Percentiles rank a stretch among this genome's conserved stretches.
Conservation (phyloP, 805 yeast genomes). For the Lipomyces lipofer region DNA sequence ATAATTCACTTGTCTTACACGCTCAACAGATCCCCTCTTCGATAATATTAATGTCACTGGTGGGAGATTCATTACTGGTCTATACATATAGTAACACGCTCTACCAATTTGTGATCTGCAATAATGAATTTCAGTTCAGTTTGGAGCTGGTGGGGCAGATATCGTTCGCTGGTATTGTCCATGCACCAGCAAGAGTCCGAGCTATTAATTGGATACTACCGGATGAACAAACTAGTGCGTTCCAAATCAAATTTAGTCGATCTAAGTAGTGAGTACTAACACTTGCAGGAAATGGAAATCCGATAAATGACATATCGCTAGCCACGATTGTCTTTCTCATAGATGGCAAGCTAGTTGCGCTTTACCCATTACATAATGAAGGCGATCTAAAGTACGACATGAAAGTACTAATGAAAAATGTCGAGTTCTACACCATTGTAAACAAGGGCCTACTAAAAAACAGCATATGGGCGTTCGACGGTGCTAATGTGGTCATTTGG, state of each 20-base stretch:
- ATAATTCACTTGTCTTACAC: constrained; percentile 39
- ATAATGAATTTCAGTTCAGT: constrained; percentile 26
- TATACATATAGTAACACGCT: constrained; percentile 39
- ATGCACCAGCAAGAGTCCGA: constrained; percentile 44
- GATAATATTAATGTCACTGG: constrained; percentile 38
- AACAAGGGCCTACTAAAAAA: constrained; percentile 33
- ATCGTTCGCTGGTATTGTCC: constrained; percentile 41
- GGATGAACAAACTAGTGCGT: constrained; percentile 26
- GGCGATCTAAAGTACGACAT: constrained; percentile 31
- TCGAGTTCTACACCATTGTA: constrained; percentile 41
- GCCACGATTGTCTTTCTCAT: constrained; percentile 40
- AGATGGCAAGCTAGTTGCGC: constrained; percentile 42
- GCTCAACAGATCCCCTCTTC: constrained; percentile 37
- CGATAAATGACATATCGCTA: constrained; percentile 26
- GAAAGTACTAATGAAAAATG: constrained; percentile 39
- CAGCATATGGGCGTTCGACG: constrained; percentile 47
- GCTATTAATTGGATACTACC: constrained; percentile 39
- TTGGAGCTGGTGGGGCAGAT: constrained; percentile 40
- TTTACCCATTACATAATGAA: constrained; percentile 27
- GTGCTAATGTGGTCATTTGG: constrained; percentile 37
- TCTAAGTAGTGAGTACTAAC: neutral
- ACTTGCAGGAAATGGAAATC: constrained; percentile 22
- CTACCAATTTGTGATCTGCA: constrained; percentile 35
- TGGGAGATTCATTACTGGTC: constrained; percentile 39
- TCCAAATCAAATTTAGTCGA: neutral